These are phyloP conservation scores for Podila epigama DNA, from an alignment of 192 early-diverging fungal species.

Conservation along the genomic window DNA sequence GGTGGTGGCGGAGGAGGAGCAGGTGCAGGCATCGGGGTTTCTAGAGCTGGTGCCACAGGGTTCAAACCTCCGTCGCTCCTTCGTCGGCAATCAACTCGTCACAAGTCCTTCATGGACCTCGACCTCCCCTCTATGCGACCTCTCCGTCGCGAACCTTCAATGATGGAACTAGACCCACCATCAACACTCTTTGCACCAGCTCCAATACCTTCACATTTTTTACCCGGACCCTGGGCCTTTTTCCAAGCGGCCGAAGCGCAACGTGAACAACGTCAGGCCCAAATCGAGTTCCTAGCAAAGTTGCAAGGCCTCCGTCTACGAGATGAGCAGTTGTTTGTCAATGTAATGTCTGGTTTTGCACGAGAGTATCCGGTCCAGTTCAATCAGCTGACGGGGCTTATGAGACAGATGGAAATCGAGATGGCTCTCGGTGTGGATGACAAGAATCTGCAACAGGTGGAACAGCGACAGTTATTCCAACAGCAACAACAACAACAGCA, in stretches of 20 bases:
- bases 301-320: conserved; percentile 34
- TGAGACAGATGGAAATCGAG: conserved; percentile 41
- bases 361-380: conserved; percentile 44
- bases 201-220: conserved; percentile 21
- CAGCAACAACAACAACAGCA: conserved; percentile 4
- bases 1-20: not conserved
- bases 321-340: conserved; percentile 30
- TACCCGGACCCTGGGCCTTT: conserved; percentile 41
- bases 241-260: conserved; percentile 43
- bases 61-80: conserved; percentile 18
- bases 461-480: not conserved
- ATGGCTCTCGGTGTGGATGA: conserved; percentile 9
- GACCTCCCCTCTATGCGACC: conserved; percentile 34
- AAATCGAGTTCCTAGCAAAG: conserved; percentile 38
- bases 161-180: conserved; percentile 46
- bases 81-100: conserved; percentile 26
- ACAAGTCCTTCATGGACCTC: conserved; percentile 42
- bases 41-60: not conserved
- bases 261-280: conserved; percentile 23
- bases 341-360: conserved; percentile 33
- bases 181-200: conserved; percentile 24
- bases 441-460: not conserved
- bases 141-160: conserved; percentile 33
- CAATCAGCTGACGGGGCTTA: conserved; percentile 31
- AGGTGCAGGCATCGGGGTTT: not conserved